Evolutionary conservation across 2,329 filamentous ascomycete genomes (phyloP).

Genomic region (Aspergillus flavus): DNA sequence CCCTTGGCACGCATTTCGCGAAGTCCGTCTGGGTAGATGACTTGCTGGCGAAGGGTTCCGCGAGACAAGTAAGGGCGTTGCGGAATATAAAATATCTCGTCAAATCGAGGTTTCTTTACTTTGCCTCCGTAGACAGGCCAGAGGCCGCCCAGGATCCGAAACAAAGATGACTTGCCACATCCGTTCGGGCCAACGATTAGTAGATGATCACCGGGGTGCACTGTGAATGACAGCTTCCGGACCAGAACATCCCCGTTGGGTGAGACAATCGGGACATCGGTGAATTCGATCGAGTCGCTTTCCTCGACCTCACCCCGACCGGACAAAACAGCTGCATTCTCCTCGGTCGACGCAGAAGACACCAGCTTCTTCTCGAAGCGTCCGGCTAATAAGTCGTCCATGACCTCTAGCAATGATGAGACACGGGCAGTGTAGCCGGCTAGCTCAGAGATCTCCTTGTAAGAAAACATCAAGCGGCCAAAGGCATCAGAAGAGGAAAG

Average conservation of each 20-base stretch:
- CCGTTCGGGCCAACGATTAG: conserved; percentile 96
- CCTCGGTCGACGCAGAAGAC: conserved; percentile 78
- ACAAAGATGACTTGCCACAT: conserved; percentile 93
- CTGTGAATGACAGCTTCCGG: conserved; percentile 80
- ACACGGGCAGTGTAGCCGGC: conserved; percentile 95
- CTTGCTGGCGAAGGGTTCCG: conserved; percentile 90
- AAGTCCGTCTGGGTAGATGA: conserved; percentile 90
- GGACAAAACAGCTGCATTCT: conserved; percentile 79
- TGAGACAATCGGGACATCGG: conserved; percentile 90
- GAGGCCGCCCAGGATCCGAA: conserved; percentile 91
- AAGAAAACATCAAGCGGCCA: conserved; percentile 94
- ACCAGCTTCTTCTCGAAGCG: conserved; percentile 97
- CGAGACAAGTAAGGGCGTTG: conserved; percentile 92
- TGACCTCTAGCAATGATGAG: conserved; percentile 84
- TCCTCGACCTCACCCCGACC: conserved; percentile 81
- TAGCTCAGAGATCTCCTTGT: conserved; percentile 94
- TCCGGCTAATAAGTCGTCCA: conserved; percentile 87
- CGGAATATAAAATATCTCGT: conserved; percentile 97
- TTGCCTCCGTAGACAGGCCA: conserved; percentile 98
- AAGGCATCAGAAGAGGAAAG: conserved; percentile 94
- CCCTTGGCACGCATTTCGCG: conserved; percentile 85
- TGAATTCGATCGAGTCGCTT: conserved; percentile 81
- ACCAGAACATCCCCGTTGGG: conserved; percentile 95
- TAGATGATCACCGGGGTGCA: conserved; percentile 84
- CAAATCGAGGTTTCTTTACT: conserved; percentile 86